Evolutionary conservation across 2,329 filamentous ascomycete genomes (phyloP), one percentile per base, ranked within the genome.

Genomic region (Epichloe sibirici): DNA sequence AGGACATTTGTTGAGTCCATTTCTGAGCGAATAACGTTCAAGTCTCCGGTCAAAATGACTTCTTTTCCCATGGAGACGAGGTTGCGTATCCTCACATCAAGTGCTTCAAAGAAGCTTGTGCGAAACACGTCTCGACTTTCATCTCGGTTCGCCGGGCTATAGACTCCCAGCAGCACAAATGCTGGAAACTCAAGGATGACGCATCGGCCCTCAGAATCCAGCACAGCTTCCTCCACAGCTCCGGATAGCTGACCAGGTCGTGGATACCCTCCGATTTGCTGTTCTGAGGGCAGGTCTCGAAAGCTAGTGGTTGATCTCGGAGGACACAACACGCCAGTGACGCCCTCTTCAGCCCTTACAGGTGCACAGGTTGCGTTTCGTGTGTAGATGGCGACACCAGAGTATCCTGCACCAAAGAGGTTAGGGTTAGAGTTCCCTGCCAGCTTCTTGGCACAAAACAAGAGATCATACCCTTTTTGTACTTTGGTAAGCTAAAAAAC

Each of bases 331-430:
- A 88, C 73, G 15, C 93, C 93, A 0, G 89, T 85, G 51, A 98
- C 76, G n/a, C 93, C 93, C 71, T 97, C 91, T 69, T 98, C 93
- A 3, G 90, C 91, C 55, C 85, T 82, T 28, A 96, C 87, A 0
- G 93, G 93, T 3, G 83, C 81, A 66, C 93, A 97, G 38, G 80
- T 84, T 4, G 86, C 78, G 64, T 87, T 93, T n/a, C 89, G 81
- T 1, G 90, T 96, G 69, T 96, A 98, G 38, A 98, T 89, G 3
- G 86, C 93, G 2, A 98, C 91, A 2, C 93, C 93, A 28, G 91
- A 95, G 65, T 97, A 98, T 25, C 93, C 90, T 95, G 51, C 13
- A 1, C 13, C 9, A 34, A 9, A n/a, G 4, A 35, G 12, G 31
- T 31, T 31, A 31, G 31, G 9, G 25, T 40, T 9, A 40, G 23